These are phyloP conservation scores for Oryza rufipogon DNA, from an alignment of 176 grass and related monocot species.

Conservation along the genomic window DNA sequence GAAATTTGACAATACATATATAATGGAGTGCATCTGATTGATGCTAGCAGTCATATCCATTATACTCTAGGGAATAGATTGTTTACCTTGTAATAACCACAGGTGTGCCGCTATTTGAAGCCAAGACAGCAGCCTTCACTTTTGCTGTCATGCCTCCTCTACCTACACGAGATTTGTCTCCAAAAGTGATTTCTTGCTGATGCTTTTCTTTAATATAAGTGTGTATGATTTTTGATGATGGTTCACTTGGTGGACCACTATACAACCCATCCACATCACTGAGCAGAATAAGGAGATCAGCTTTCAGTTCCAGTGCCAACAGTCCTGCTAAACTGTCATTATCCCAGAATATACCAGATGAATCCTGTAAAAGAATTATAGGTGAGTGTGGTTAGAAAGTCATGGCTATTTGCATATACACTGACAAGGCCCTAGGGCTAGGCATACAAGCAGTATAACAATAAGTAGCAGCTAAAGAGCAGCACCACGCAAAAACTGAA, in stretches of 20 bases:
- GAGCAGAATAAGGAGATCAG: constrained; percentile 86
- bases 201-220: constrained; percentile 94
- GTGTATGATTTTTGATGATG: constrained; percentile 81
- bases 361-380: constrained; percentile 67
- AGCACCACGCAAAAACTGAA: background rate
- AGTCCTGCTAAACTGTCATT: constrained; percentile 99
- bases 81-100: constrained; percentile 87
- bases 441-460: background rate
- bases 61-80: background rate
- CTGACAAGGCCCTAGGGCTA: background rate
- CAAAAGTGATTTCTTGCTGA: constrained; percentile 86
- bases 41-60: background rate
- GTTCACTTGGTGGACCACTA: constrained; percentile 81
- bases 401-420: constrained; percentile 15
- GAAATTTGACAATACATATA: constrained; percentile 11
- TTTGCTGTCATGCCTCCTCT: constrained; percentile 99
- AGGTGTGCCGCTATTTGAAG: constrained; percentile 80
- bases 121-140: constrained; percentile 83
- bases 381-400: background rate
- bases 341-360: constrained; percentile 99
- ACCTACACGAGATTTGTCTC: constrained; percentile 96
- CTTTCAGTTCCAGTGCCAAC: constrained; percentile 88
- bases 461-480: constrained; percentile 9
- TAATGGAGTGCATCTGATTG: background rate
- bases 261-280: constrained; percentile 99